These are phyloP conservation scores for Fusarium bulbicola DNA, from an alignment of 2,329 filamentous ascomycete genomes.

Conservation along the genomic window DNA sequence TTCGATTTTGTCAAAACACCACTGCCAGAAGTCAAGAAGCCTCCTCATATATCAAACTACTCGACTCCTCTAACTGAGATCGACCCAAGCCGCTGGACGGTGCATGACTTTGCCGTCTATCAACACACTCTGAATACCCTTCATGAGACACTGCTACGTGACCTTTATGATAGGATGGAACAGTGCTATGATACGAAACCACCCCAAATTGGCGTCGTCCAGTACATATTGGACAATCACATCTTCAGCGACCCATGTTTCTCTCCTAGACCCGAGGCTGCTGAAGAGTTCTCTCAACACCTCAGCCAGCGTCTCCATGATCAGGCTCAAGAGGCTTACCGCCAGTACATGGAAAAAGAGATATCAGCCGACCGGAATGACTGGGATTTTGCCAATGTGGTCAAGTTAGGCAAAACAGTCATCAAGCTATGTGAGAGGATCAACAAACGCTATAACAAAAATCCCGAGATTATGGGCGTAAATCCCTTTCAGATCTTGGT, in stretches of 20 bases:
- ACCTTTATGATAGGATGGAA: conserved; percentile 88
- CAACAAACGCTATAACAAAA: conserved; percentile 90
- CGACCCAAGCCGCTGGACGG: conserved; percentile 71
- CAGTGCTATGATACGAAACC: conserved; percentile 90
- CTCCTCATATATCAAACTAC: conserved; percentile 64
- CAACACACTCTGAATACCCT: conserved; percentile 78
- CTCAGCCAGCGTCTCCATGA: conserved; percentile 77
- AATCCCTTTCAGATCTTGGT: conserved; percentile 75
- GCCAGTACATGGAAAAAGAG: conserved; percentile 78
- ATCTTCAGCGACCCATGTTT: conserved; percentile 83
- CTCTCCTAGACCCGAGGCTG: conserved; percentile 72
- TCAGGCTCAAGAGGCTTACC: conserved; percentile 82
- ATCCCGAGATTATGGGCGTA: conserved; percentile 84
- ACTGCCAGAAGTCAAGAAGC: conserved; percentile 71
- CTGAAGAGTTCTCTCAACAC: conserved; percentile 75
- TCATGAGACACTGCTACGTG: conserved; percentile 84
- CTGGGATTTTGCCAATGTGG: conserved; percentile 92
- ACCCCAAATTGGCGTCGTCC: conserved; percentile 79
- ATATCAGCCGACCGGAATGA: conserved; percentile 82
- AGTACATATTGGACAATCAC: conserved; percentile 84
- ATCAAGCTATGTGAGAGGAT: conserved; percentile 88
- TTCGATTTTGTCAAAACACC: conserved; percentile 85
- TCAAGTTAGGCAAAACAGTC: conserved; percentile 86
- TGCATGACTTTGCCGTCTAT: conserved; percentile 75
- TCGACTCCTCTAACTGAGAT: conserved; percentile 62